A percentile compares a stretch with the other conserved stretches of the same genome.
Conservation (phyloP, 495 filamentous ascomycete species). For the Podospora anserina region DNA sequence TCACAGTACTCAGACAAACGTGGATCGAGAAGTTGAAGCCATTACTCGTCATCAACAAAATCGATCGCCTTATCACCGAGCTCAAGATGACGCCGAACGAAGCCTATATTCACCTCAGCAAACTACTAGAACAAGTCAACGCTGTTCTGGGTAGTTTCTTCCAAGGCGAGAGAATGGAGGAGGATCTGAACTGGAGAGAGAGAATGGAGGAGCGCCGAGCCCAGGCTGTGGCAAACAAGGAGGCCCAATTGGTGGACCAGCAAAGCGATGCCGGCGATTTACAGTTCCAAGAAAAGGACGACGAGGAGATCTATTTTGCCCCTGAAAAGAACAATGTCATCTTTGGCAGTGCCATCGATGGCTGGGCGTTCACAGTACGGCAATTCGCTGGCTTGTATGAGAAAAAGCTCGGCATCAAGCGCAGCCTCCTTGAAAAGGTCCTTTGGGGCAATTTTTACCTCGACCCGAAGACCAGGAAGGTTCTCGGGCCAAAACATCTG, state of each 20-base stretch:
- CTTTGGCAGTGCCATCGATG: conserved; percentile 94
- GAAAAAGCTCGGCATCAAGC: conserved; percentile 94
- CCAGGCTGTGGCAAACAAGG: conserved; percentile 54
- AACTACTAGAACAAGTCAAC: conserved; percentile 91
- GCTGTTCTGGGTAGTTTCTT: conserved; percentile 97
- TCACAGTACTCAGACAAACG: conserved; percentile 90
- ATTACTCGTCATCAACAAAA: conserved; percentile 95
- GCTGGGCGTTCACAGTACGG: conserved; percentile 94
- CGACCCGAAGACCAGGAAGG: conserved; percentile 94
- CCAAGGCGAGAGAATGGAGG: conserved; percentile 97
- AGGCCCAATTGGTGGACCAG: conserved; percentile 44
- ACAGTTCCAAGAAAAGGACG: conserved; percentile 86
- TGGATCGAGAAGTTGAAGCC: conserved; percentile 97
- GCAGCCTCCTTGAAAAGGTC: conserved; percentile 85
- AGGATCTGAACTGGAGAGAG: conserved; percentile 94
- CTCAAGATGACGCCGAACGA: conserved; percentile 86
- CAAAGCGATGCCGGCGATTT: conserved; percentile 54
- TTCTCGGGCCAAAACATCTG: conserved; percentile 85
- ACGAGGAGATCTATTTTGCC: conserved; percentile 97
- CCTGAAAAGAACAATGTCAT: conserved; percentile 99
- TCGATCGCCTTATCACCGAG: conserved; percentile 90
- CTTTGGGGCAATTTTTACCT: conserved; percentile 97
- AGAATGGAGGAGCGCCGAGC: conserved; percentile 75
- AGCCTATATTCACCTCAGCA: conserved; percentile 85
- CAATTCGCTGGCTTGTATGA: conserved; percentile 95